These are phyloP conservation scores for Calocybe indica DNA, from an alignment of 768 basidiomycete species.

Conservation along the genomic window DNA sequence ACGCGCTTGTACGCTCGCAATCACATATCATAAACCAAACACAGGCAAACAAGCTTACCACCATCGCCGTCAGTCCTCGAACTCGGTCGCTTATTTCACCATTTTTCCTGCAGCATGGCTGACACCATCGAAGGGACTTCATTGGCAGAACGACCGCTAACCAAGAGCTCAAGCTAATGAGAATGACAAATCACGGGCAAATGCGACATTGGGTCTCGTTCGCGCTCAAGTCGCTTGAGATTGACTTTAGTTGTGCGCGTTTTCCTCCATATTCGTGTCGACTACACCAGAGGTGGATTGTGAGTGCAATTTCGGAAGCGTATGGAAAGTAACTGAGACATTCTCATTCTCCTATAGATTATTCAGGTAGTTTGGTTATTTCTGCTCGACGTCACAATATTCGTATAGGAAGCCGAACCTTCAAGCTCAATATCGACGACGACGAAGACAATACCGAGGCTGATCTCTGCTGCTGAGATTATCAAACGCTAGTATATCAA, in stretches of 20 bases:
- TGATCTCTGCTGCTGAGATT: constrained; percentile 78
- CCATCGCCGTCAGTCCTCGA: too few relatives aligned
- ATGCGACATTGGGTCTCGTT: constrained; percentile 46
- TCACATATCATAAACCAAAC: too few relatives aligned
- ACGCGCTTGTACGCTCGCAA: too few relatives aligned
- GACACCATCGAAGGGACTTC: too few relatives aligned
- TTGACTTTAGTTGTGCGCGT: constrained; percentile 4
- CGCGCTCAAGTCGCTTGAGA: constrained; percentile 42
- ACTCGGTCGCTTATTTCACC: too few relatives aligned
- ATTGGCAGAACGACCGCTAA: too few relatives aligned
- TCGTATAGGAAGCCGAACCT: constrained; percentile 28
- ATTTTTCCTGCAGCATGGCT: too few relatives aligned
- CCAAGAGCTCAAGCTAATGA: too few relatives aligned
- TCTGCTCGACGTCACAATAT: too few relatives aligned
- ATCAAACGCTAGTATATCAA: constrained; percentile 77
- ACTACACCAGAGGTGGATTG: constrained; percentile 3
- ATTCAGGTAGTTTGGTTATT: not conserved
- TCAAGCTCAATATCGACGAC: constrained; percentile 18
- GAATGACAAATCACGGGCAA: constrained; percentile 11
- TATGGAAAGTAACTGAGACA: constrained; percentile 51
- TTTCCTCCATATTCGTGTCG: not conserved
- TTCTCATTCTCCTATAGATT: constrained; percentile 38
- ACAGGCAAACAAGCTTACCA: too few relatives aligned
- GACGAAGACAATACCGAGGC: constrained; percentile 46
- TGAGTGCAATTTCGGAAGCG: constrained; percentile 30